Conservation (phyloP, 495 filamentous ascomycete genomes). For the Lophiostoma macrostomum region DNA sequence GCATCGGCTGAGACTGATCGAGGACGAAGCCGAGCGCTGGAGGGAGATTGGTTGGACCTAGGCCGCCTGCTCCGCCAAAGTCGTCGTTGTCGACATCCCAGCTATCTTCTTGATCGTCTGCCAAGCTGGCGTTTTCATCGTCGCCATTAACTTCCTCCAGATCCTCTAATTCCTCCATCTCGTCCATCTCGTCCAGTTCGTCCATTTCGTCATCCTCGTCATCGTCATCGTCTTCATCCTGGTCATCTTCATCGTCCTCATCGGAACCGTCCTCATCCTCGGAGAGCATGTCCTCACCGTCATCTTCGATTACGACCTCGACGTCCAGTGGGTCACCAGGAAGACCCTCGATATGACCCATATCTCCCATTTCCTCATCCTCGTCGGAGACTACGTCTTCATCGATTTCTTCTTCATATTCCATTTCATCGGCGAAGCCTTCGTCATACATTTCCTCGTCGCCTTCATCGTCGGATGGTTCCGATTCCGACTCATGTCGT, state of each 20-base stretch:
- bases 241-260: conserved; percentile 51
- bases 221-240: conserved; percentile 60
- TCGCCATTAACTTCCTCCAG: conserved; percentile 55
- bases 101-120: conserved; percentile 52
- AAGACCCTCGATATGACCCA: conserved; percentile 83
- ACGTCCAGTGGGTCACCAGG: conserved; percentile 75
- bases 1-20: conserved; percentile 16
- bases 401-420: conserved; percentile 72
- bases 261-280: conserved; percentile 64
- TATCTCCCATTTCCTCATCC: conserved; percentile 62
- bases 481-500: conserved; percentile 63
- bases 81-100: conserved; percentile 60
- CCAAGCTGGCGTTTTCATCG: conserved; percentile 34
- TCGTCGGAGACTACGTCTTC: conserved; percentile 90
- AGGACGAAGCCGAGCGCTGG: conserved; percentile 26
- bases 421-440: conserved; percentile 82
- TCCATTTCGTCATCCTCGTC: conserved; percentile 50
- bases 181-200: conserved; percentile 31
- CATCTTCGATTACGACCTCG: conserved; percentile 79
- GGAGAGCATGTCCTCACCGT: conserved; percentile 60
- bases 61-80: conserved; percentile 38
- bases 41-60: conserved; percentile 5
- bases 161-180: conserved; percentile 54
- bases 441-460: conserved; percentile 45
- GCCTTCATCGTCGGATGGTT: conserved; percentile 62